Percentiles rank a stretch among this genome's conserved stretches.
These are phyloP conservation scores for Komagataella phaffii DNA, from an alignment of 805 yeast species.

Conservation along the genomic window DNA sequence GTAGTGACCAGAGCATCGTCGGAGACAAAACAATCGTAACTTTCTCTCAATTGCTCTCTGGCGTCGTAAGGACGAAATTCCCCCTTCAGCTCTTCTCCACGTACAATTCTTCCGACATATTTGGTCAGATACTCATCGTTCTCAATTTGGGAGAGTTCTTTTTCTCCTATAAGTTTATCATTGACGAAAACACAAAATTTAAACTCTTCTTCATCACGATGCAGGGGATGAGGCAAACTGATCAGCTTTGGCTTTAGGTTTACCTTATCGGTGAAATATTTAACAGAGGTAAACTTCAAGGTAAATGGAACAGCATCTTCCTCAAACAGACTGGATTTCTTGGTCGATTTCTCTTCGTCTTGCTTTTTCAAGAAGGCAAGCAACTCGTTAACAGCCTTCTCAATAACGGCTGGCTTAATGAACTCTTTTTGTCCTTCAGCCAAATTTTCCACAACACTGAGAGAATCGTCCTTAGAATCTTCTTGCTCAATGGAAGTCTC, in stretches of 20 bases:
- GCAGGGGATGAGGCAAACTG: conserved; percentile 31
- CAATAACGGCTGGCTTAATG: conserved; percentile 14
- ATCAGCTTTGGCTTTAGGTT: conserved; percentile 43
- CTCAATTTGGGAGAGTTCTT: conserved; percentile 31
- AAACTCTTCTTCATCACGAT: conserved; percentile 26
- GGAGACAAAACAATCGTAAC: conserved; percentile 66
- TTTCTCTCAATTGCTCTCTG: conserved; percentile 56
- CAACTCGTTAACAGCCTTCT: conserved; percentile 53
- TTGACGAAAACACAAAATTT: conserved; percentile 56
- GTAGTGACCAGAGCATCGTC: conserved; percentile 74
- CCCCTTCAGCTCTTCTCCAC: conserved; percentile 67
- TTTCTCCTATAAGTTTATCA: conserved; percentile 38
- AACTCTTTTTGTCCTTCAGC: background rate
- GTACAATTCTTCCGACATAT: conserved; percentile 39
- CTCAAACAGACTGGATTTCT: conserved; percentile 40
- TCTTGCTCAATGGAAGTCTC: conserved; percentile 3
- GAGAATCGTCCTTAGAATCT: conserved; percentile 3
- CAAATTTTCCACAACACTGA: background rate
- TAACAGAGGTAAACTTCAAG: conserved; percentile 52
- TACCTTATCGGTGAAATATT: conserved; percentile 46
- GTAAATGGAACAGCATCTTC: conserved; percentile 41
- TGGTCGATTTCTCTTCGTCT: conserved; percentile 15
- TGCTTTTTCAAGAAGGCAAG: conserved; percentile 36
- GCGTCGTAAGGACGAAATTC: conserved; percentile 83
- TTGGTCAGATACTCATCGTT: conserved; percentile 23